Base-by-base conservation (phyloP, 2,329 filamentous ascomycete genomes). In the Daldinia sp. region DNA sequence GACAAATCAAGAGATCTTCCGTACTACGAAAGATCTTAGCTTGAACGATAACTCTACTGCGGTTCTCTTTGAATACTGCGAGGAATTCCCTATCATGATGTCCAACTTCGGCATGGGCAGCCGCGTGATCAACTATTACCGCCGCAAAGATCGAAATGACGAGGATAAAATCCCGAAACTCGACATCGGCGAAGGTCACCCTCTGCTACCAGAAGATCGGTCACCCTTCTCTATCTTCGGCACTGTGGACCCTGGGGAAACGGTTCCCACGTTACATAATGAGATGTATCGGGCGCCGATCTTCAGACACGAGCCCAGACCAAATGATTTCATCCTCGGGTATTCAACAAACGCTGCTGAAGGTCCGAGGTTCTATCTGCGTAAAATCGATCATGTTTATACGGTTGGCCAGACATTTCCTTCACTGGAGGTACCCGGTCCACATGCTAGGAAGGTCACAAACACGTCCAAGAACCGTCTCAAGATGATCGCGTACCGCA, bases 81-180 rank as follows among this genome's bases (percentile, higher is more conserved):
- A 99, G 80, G 94, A 98, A 76, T 91, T 93, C 70, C 96, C 96
- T 0, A 92, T 91, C 9, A 93, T 97, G 67, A 84, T 99, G 69
- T 98, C 95, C 48, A 98, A 97, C 77, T 97, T 98, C 76, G 96
- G 95, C 72, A 99, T 99, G 96, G 94, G 94, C 59, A 97, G 92
- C 79, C 92, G 94, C 60, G 88, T 99, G 65, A 93, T 98, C 83
- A 98, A 99, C 80, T 99, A 98, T 80, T 98, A 98, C 78, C 92
- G 93, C 42, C 90, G 94, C 66, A 93, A 93, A 75, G 92, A 93
- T 77, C 88, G 88, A 44, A 84, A 86, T 46, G 87, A 87, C 37
- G 93, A 97, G 51, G 93, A 96, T 68, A 88, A 89, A 55, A 86
- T 93, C 1, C 92, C 93, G 0, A 97, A 94, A 82, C 85, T 86